These are phyloP conservation scores for Coemansia sp. DNA, from an alignment of 192 early-diverging fungal genomes.

Conservation along the genomic window DNA sequence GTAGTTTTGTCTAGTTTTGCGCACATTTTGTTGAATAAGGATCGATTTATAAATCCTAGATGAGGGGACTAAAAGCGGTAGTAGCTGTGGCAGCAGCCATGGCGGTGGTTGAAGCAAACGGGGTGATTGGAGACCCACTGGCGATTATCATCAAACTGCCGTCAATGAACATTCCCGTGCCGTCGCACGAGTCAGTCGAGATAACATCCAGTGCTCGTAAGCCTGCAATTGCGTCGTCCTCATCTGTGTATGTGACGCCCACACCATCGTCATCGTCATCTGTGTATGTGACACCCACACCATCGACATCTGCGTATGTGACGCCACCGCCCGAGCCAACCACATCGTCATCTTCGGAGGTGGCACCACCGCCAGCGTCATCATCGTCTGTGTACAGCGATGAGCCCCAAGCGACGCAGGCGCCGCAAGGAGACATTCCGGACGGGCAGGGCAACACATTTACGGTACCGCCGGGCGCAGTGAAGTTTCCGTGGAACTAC, in stretches of 20 bases:
- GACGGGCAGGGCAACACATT: constrained; percentile 48
- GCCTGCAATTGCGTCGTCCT: not conserved
- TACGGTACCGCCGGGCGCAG: constrained; percentile 24
- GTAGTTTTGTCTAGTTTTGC: too few relatives aligned
- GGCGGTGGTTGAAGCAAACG: not conserved
- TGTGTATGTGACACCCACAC: not conserved
- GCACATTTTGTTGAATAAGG: too few relatives aligned
- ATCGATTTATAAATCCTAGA: too few relatives aligned
- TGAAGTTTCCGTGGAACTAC: constrained; percentile 52
- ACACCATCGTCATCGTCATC: constrained; percentile 1
- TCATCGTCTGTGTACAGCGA: not conserved
- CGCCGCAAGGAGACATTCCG: constrained; percentile 21
- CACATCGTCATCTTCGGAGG: not conserved
- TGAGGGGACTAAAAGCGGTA: too few relatives aligned
- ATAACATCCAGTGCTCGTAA: not conserved
- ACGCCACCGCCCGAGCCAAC: constrained; percentile 4
- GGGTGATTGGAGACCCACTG: constrained; percentile 18
- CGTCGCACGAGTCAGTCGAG: not conserved
- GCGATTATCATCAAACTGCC: constrained; percentile 7
- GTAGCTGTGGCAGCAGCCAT: too few relatives aligned
- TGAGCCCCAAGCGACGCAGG: not conserved
- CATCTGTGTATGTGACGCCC: not conserved
- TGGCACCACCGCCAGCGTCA: not conserved
- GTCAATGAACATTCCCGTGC: not conserved
- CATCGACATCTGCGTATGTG: not conserved